Base-by-base conservation (phyloP, 2,329 filamentous ascomycete genomes). In the Colletotrichum sp. region DNA sequence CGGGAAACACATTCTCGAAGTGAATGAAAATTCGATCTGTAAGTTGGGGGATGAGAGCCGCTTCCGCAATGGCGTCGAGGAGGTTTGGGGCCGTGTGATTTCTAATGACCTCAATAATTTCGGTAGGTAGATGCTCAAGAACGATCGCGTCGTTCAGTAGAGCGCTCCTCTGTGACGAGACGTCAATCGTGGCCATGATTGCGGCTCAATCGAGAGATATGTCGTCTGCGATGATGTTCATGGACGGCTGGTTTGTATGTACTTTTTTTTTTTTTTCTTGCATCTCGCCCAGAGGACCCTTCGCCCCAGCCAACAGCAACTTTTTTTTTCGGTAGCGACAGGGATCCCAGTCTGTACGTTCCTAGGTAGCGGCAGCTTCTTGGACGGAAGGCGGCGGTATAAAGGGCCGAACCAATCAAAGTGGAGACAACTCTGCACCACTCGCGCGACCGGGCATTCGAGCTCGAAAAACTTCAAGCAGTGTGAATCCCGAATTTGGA, bases 1-100 rank as follows among this genome's bases (percentile, higher is more conserved):
- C 96, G 79, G 95, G 92, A 80, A 97, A 95, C 55, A 96, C 86
- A 77, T 90, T 87, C 82, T 94, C 92, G 84, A 96, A 96, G 81
- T 94, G 90, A 78, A 91, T 87, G 81, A 97, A 96, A 82, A 98
- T 87, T 72, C 88, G 88, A 81, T 95, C 92, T 80, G 95, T 96
- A 83, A 92, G 90, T 85, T 88, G 87, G 79, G 94, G 89, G 80
- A 92, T 89, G 81, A 98, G 90, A 74, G 95, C 92, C 75, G 92
- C 91, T 80, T 90, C 87, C 79, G 94, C 91, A 81, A 98, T 87
- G 79, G 91, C 91, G 83, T 95, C 91, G 55, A 98, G 90, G 84
- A 96, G 93, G 81, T 90, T 89, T 79, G 90, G 88, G 81, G 93
- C 90, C 75, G 89, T 89, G 81, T 92, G 89, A 81, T 91, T 87